These are phyloP conservation scores for Panaeolus cyanescens DNA, from an alignment of 768 basidiomycete species.

Conservation along the genomic window DNA sequence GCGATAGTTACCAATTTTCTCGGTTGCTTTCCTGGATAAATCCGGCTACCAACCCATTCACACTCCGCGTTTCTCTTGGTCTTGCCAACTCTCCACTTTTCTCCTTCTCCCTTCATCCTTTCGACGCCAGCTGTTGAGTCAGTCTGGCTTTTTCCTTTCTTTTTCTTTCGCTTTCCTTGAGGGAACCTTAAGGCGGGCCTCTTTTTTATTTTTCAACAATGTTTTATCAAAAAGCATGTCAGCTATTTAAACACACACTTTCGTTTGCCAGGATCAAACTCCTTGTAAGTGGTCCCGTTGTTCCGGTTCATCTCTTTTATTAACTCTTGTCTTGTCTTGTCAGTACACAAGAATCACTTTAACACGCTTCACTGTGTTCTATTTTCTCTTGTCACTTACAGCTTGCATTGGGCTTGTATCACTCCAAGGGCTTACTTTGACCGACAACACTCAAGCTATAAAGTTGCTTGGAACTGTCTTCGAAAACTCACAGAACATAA, in stretches of 20 bases:
- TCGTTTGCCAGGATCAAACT: neutral
- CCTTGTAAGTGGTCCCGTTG: neutral
- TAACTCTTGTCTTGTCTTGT: neutral
- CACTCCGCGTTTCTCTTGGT: neutral
- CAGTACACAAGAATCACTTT: slow-evolving; percentile 48
- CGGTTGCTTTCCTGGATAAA: neutral
- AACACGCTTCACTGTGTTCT: slow-evolving; percentile 49
- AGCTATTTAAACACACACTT: neutral
- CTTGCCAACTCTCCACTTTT: neutral
- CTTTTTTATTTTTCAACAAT: neutral
- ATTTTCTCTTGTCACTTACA: slow-evolving; percentile 47
- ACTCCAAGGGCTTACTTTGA: slow-evolving; percentile 40
- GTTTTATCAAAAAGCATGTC: neutral
- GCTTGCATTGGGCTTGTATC: slow-evolving; percentile 41
- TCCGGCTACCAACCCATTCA: neutral
- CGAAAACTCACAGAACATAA: slow-evolving; percentile 17
- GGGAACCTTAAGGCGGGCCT: neutral
- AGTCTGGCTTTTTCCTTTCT: neutral
- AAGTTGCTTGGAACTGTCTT: slow-evolving; percentile 33
- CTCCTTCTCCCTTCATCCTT: neutral
- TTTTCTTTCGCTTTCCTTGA: neutral
- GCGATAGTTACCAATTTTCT: neutral
- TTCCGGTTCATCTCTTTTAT: neutral
- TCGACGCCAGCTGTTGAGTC: neutral
- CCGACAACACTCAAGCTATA: slow-evolving; percentile 36